phyloP scores from a whole-genome alignment of 345 rosid genomes.

The Gossypioides kirkii region DNA sequence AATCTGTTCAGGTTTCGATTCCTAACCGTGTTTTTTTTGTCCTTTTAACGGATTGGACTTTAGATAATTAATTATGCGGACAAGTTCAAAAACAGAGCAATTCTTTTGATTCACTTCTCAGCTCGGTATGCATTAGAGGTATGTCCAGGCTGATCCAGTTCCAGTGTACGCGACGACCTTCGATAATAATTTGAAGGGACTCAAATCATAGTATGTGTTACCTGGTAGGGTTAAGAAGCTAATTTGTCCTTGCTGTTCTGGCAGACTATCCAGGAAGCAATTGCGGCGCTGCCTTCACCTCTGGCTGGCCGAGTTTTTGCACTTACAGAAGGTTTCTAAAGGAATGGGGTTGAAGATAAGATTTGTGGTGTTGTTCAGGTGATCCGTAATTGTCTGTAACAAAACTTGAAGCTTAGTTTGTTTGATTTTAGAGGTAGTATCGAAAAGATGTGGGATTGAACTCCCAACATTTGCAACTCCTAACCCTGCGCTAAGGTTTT shows the following conservation, averaged over 20 bases:
- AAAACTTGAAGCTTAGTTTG: no score
- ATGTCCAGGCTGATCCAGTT: conserved; percentile 16
- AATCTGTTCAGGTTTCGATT: conserved; percentile 5
- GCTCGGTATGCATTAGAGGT: conserved; percentile 80
- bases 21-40: background rate
- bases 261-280: conserved; percentile 74
- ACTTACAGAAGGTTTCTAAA: conserved; percentile 70
- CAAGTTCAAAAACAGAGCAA: conserved; percentile 71
- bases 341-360: conserved; percentile 4
- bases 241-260: conserved; percentile 8
- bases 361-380: background rate
- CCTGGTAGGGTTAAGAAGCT: conserved; percentile 4
- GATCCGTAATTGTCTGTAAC: background rate
- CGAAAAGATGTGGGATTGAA: no score
- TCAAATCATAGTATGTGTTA: background rate
- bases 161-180: background rate
- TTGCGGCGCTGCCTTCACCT: conserved; percentile 54
- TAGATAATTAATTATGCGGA: conserved; percentile 69
- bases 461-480: no score
- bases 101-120: conserved; percentile 88
- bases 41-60: conserved; percentile 10
- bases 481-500: no score
- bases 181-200: no score
- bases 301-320: conserved; percentile 72
- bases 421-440: no score